Evolutionary conservation across 768 basidiomycete genomes (phyloP).

Genomic region (Russula foetens): DNA sequence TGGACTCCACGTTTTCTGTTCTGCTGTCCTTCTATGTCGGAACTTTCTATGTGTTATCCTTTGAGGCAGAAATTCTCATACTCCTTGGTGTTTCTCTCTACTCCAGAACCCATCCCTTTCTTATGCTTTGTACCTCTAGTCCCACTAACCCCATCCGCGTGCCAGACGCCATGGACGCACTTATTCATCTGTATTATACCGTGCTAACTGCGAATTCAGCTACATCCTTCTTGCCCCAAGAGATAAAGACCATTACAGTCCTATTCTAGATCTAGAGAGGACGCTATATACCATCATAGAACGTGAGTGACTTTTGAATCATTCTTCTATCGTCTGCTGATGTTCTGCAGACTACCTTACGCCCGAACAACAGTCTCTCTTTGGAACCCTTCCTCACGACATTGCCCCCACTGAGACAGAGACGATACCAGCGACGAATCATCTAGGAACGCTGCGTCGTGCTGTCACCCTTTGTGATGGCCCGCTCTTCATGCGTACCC

Average conservation of each 20-base stretch:
- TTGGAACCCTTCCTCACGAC: conserved; percentile 55
- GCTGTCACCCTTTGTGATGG: conserved; percentile 66
- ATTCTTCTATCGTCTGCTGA: not conserved
- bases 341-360: conserved; percentile 53
- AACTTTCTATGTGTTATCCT: not conserved
- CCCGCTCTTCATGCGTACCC: conserved; percentile 56
- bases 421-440: conserved; percentile 12
- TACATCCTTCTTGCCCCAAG: conserved; percentile 73
- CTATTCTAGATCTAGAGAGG: conserved; percentile 70
- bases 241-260: conserved; percentile 83
- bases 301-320: conserved; percentile 24
- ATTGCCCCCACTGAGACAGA: conserved; percentile 23
- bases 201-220: conserved; percentile 30
- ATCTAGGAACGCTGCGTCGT: conserved; percentile 56
- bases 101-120: not conserved
- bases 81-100: too few species aligned
- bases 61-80: not conserved
- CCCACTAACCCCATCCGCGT: not conserved
- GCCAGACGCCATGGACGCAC: conserved; percentile 7
- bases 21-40: not conserved
- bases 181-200: not conserved
- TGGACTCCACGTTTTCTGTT: not conserved
- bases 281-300: conserved; percentile 66
- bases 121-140: not conserved
- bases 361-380: conserved; percentile 51